These are phyloP conservation scores for Fusarium metavorans DNA, from an alignment of 2,329 filamentous ascomycete species.

Conservation along the genomic window DNA sequence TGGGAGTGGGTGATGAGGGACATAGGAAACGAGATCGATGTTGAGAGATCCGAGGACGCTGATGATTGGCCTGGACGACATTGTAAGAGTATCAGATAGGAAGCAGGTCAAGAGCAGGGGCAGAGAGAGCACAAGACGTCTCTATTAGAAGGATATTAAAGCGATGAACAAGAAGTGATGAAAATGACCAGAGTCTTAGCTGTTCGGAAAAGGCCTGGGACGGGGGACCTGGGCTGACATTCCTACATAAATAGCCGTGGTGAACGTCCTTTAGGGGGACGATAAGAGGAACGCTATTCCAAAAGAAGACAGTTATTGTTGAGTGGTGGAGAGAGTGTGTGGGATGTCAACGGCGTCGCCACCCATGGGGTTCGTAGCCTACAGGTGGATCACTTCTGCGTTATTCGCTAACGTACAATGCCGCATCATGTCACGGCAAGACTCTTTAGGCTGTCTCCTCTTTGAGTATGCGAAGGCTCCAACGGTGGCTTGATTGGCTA, in stretches of 20 bases:
- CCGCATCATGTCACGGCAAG: not conserved
- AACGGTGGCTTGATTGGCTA: too few relatives aligned
- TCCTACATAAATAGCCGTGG: not conserved
- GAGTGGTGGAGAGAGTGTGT: not conserved
- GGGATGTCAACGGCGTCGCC: not conserved
- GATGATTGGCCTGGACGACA: slow-evolving; percentile 10
- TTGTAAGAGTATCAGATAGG: not conserved
- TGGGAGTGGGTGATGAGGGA: slow-evolving; percentile 72
- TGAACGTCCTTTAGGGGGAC: not conserved
- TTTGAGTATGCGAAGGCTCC: not conserved
- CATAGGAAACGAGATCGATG: slow-evolving; percentile 77
- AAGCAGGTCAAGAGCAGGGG: not conserved
- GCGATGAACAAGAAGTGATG: not conserved
- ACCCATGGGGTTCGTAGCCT: not conserved
- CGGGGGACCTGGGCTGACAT: not conserved
- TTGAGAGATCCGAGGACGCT: slow-evolving; percentile 75
- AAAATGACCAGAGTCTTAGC: not conserved
- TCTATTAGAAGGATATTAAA: not conserved
- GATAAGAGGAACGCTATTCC: not conserved
- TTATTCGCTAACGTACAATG: not conserved
- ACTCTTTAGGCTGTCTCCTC: not conserved
- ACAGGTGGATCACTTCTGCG: not conserved
- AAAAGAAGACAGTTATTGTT: not conserved
- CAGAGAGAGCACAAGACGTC: not conserved
- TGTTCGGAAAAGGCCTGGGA: not conserved